These are phyloP conservation scores for Macrophomina pseudophaseolina DNA, from an alignment of 2,329 filamentous ascomycete genomes.

Conservation along the genomic window DNA sequence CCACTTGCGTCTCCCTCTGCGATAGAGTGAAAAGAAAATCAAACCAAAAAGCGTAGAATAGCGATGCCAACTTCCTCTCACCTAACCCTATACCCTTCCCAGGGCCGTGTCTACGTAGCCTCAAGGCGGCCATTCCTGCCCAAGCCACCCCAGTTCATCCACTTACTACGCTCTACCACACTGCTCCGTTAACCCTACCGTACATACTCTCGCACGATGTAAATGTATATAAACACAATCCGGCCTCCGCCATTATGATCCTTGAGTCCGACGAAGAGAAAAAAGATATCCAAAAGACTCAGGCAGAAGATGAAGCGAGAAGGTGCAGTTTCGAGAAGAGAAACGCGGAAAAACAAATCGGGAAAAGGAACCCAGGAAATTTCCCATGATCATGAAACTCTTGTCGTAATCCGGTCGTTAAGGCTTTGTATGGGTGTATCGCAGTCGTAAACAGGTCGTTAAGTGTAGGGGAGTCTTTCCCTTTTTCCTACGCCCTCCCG, in stretches of 20 bases:
- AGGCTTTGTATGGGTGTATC: conserved; percentile 24
- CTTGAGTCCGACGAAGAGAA: conserved; percentile 17
- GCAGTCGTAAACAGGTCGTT: conserved; percentile 22
- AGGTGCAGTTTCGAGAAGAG: background rate
- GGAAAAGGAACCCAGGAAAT: conserved; percentile 8
- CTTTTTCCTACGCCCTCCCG: conserved; percentile 12
- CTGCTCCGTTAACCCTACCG: background rate
- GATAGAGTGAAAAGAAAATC: background rate
- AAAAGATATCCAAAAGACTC: background rate
- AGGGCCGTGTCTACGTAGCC: background rate
- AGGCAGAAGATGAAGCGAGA: background rate
- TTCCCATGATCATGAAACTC: conserved; percentile 10
- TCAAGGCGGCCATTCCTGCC: background rate
- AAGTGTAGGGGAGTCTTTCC: conserved; percentile 8
- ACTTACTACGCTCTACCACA: background rate
- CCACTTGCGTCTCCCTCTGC: background rate
- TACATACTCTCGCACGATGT: background rate
- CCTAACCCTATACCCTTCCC: background rate
- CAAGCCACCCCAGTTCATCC: background rate
- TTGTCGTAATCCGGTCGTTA: conserved; percentile 21
- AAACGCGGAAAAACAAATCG: background rate
- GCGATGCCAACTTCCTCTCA: background rate
- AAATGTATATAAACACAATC: conserved; percentile 7
- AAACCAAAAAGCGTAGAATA: background rate
- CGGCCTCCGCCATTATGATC: conserved; percentile 16